Conservation (phyloP, 495 filamentous ascomycete genomes). For the Aspergillus biplanus region DNA sequence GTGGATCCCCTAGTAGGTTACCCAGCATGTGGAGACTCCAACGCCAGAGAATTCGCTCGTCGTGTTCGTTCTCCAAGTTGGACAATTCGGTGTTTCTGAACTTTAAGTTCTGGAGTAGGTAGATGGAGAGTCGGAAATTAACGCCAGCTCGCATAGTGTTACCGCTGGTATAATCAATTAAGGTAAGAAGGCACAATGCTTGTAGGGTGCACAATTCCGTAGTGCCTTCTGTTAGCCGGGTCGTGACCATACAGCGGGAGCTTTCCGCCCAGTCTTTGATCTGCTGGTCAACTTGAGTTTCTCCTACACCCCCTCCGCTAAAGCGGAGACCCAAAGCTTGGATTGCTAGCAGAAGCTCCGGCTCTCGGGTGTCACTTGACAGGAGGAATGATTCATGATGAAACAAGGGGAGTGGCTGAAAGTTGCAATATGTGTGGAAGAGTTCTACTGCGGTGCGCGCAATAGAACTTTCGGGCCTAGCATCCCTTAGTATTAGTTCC, state of each 20-base stretch:
- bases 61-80: conserved; percentile 10
- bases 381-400: conserved; percentile 6
- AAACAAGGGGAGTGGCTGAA: conserved; percentile 13
- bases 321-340: conserved; percentile 17
- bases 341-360: conserved; percentile 17
- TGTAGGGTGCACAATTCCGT: conserved; percentile 14
- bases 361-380: conserved; percentile 1
- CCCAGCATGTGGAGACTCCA: conserved; percentile 20
- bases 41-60: conserved; percentile 10
- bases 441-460: conserved; percentile 7
- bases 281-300: conserved; percentile 1
- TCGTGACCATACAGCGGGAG: conserved; percentile 8
- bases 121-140: conserved; percentile 1
- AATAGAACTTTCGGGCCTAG: not conserved
- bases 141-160: conserved; percentile 6
- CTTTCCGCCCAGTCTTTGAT: conserved; percentile 13
- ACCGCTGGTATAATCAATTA: conserved; percentile 12
- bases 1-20: conserved; percentile 11
- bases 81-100: conserved; percentile 5
- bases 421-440: conserved; percentile 13
- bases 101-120: conserved; percentile 4
- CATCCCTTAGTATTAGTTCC: not conserved
- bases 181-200: conserved; percentile 8
- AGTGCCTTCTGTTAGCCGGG: conserved; percentile 8
- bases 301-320: conserved; percentile 5